phyloP scores from a whole-genome alignment of 352 stramenopile species.

The Globisporangium apiculatum region DNA sequence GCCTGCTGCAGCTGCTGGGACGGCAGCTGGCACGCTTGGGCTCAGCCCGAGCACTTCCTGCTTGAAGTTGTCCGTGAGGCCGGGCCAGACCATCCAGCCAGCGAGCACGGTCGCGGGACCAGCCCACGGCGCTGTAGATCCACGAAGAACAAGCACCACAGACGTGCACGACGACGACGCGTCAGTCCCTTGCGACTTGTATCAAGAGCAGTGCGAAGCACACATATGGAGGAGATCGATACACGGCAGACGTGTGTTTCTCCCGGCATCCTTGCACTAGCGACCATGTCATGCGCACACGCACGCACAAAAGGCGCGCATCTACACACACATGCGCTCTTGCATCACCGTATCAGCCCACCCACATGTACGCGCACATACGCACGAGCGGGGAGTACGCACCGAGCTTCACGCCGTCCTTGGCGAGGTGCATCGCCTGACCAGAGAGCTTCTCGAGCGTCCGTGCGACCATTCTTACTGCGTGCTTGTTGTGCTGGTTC shows the following conservation, averaged over 20 bases:
- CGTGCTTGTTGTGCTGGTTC: neutral
- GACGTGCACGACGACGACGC: neutral
- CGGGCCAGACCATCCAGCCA: conserved; percentile 69
- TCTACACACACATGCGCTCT: neutral
- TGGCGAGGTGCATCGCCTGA: conserved; percentile 38
- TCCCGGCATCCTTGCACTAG: no score
- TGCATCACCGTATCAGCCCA: neutral
- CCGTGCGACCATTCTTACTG: conserved; percentile 20
- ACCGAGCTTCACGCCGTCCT: conserved; percentile 48
- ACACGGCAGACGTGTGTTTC: no score
- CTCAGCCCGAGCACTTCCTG: conserved; percentile 61
- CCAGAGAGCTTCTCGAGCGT: conserved; percentile 29
- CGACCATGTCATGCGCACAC: neutral
- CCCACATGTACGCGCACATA: neutral
- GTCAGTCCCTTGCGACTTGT: neutral
- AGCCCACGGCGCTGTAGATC: conserved; percentile 37
- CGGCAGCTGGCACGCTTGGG: conserved; percentile 16
- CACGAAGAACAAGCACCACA: neutral
- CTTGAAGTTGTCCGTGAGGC: conserved; percentile 66
- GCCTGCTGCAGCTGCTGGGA: conserved; percentile 6
- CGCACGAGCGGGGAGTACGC: conserved; percentile 12
- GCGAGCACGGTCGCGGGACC: conserved; percentile 39
- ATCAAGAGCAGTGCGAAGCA: neutral
- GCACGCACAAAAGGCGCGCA: neutral
- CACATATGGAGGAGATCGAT: neutral